Conservation (phyloP, 2,329 filamentous ascomycete species). For the Helotiales sp. region DNA sequence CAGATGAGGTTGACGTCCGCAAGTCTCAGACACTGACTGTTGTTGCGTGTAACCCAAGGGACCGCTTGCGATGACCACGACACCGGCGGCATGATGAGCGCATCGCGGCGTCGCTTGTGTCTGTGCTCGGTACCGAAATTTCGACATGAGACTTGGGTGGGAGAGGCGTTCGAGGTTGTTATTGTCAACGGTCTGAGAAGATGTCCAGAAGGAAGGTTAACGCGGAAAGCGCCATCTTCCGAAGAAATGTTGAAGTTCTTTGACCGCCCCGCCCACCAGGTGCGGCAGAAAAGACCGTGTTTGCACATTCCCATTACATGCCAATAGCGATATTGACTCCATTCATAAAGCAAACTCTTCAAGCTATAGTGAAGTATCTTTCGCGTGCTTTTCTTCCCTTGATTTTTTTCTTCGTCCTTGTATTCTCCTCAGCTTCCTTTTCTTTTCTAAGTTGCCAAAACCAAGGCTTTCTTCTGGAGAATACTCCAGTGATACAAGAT, state of each 20-base stretch:
- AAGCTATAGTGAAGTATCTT: background rate
- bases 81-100: background rate
- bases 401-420: background rate
- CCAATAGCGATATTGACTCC: background rate
- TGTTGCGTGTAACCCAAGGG: background rate
- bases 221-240: too few relatives aligned
- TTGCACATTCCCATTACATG: background rate
- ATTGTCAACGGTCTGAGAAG: too few relatives aligned
- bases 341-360: background rate
- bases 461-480: background rate
- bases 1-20: conserved; percentile 1
- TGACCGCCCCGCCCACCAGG: too few relatives aligned
- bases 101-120: background rate
- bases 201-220: too few relatives aligned
- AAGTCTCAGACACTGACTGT: conserved; percentile 1
- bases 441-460: background rate
- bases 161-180: too few relatives aligned
- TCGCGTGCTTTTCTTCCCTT: background rate
- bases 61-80: background rate
- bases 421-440: too few relatives aligned
- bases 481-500: background rate
- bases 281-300: background rate
- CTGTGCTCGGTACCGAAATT: too few relatives aligned
- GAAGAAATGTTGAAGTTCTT: background rate
- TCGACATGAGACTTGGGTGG: too few relatives aligned